Base-by-base conservation (phyloP, 139 green algal species). In the Ettlia oleoabundans region DNA sequence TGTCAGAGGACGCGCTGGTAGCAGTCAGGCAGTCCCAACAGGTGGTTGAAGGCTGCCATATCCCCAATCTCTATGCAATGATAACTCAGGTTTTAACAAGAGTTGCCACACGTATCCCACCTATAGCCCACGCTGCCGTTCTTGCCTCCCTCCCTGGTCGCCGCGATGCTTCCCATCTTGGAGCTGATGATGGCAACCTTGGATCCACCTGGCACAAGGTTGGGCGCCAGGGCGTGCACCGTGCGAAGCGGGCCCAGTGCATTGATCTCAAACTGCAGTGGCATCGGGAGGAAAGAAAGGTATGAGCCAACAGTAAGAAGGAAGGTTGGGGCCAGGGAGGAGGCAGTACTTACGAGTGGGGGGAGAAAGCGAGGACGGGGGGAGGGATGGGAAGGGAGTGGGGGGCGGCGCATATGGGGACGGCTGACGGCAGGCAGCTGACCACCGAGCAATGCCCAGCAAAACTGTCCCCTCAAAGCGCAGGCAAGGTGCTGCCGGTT, bases 221-320 rank as follows among this genome's bases (percentile, higher is more conserved):
- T 62, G 18, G 61, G 68, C 32, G 75, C 41, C n/a, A 92, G 62
- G 0, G 84, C 73, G 52, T 86, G 69, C 32, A 82, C 83, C 15
- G 84, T 79, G 2, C 89, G 70, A 28, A 94, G 70, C 4, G 89
- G 89, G 26, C 90, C 90, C 40, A 94, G 55, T 2, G 87, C 72
- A 58, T 94, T 94, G 19, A 93, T 76, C 55, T 94, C 86, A 51
- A 92, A 86, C 67, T 88, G 86, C 58, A 69, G n/a, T n/a, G n/a
- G n/a, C n/a, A n/a, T n/a, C n/a, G n/a, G n/a, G n/a, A n/a, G n/a
- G n/a, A n/a, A 30, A 32, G 4, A 6, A 32, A 4, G 43, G 18
- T 6, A 35, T 51, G 37, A 32, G 38, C 22, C 8, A 26, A 4
- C 67, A 32, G 1, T 26, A 18, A 24, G 40, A 24, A 24, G 24